These are phyloP conservation scores for Boletus huronensis DNA, from an alignment of 768 basidiomycete species.

Conservation along the genomic window DNA sequence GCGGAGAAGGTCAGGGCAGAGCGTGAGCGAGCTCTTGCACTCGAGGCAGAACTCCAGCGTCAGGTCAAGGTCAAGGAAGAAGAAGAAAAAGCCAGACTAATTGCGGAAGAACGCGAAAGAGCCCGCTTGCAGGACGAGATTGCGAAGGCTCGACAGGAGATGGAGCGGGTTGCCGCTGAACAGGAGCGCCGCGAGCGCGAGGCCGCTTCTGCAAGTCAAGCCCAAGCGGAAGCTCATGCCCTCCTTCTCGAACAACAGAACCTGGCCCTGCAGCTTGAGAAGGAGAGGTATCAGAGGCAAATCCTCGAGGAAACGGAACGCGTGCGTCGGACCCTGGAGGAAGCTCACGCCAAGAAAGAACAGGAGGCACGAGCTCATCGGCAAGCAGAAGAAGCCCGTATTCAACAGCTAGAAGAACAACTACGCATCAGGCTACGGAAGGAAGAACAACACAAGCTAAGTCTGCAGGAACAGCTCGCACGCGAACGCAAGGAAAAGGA, in stretches of 20 bases:
- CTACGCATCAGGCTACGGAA: conserved; percentile 27
- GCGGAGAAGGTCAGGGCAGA: conserved; percentile 25
- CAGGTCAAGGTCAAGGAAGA: conserved; percentile 24
- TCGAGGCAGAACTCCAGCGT: conserved; percentile 29
- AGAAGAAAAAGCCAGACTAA: conserved; percentile 21
- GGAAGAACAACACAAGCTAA: conserved; percentile 26
- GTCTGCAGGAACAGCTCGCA: conserved; percentile 26
- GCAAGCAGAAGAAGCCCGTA: conserved; percentile 25
- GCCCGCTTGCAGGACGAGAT: conserved; percentile 29
- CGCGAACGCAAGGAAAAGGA: conserved; percentile 21
- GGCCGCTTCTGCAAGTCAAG: conserved; percentile 19
- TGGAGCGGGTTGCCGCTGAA: conserved; percentile 23
- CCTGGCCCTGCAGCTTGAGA: conserved; percentile 21
- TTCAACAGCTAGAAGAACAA: conserved; percentile 26
- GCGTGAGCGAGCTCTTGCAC: conserved; percentile 29
- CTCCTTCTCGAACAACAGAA: conserved; percentile 23
- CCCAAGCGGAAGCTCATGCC: conserved; percentile 27
- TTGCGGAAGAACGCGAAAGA: conserved; percentile 29
- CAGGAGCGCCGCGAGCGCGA: conserved; percentile 27
- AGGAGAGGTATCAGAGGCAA: conserved; percentile 22
- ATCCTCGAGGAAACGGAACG: conserved; percentile 28
- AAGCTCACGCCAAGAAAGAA: conserved; percentile 27
- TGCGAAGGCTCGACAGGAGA: conserved; percentile 23
- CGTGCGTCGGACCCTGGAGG: conserved; percentile 22
- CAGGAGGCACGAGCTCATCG: conserved; percentile 16